Evolutionary conservation across 805 yeast species (phyloP).

Genomic region (Wickerhamiella sergipiensis): DNA sequence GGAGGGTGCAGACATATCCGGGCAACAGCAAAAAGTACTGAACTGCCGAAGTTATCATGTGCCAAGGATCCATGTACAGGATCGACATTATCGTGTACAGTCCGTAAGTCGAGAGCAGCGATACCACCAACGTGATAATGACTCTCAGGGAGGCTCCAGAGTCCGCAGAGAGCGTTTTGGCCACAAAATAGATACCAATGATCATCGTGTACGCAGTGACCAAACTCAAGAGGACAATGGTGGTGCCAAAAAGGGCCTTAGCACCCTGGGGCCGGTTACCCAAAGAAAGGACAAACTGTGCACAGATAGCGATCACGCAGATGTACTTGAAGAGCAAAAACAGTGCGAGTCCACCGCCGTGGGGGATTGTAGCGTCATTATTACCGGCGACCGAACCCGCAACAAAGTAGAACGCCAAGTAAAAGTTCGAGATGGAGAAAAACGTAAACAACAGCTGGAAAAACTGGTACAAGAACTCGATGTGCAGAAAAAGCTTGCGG

Average conservation of each 20-base stretch:
- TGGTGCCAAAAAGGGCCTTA: constrained; percentile 53
- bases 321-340: constrained; percentile 80
- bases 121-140: constrained; percentile 55
- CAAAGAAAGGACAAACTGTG: constrained; percentile 85
- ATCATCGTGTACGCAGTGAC: constrained; percentile 72
- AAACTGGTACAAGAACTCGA: constrained; percentile 71
- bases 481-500: constrained; percentile 58
- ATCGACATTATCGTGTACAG: constrained; percentile 70
- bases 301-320: constrained; percentile 65
- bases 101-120: constrained; percentile 84
- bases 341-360: constrained; percentile 66
- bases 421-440: constrained; percentile 86
- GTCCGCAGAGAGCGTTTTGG: constrained; percentile 33
- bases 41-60: constrained; percentile 67
- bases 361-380: constrained; percentile 28
- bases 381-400: constrained; percentile 58
- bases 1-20: constrained; percentile 80
- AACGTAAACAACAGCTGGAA: constrained; percentile 69
- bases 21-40: constrained; percentile 88
- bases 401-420: constrained; percentile 76
- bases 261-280: constrained; percentile 99
- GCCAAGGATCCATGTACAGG: constrained; percentile 93
- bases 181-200: constrained; percentile 73
- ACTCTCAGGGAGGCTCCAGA: constrained; percentile 30
- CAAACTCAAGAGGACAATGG: constrained; percentile 58